Evolutionary conservation across 2,329 filamentous ascomycete genomes (phyloP).

Genomic region (Phialophora tarda): DNA sequence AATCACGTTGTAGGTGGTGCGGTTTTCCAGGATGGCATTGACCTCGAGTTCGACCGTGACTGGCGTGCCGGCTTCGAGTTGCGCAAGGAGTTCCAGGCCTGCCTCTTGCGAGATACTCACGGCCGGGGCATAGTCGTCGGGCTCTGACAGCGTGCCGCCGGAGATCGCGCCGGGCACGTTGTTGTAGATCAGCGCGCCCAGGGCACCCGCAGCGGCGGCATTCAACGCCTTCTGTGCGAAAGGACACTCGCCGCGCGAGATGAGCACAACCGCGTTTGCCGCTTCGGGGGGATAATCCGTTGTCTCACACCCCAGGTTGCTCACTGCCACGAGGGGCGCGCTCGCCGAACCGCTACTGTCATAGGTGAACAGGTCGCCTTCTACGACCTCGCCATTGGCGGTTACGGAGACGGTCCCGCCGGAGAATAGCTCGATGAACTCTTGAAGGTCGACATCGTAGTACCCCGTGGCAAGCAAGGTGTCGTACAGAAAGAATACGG

Average conservation of each 20-base stretch:
- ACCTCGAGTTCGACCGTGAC: constrained; percentile 50
- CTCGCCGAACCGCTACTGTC: constrained; percentile 69
- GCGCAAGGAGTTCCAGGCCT: constrained; percentile 61
- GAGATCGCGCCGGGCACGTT: constrained; percentile 65
- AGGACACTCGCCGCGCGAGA: constrained; percentile 69
- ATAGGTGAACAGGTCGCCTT: constrained; percentile 65
- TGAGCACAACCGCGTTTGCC: constrained; percentile 70
- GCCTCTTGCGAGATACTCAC: constrained; percentile 68
- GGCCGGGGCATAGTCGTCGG: constrained; percentile 66
- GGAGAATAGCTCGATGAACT: constrained; percentile 57
- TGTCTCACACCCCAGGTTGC: constrained; percentile 64
- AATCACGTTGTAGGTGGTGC: constrained; percentile 62
- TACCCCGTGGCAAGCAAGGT: constrained; percentile 54
- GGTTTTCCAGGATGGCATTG: constrained; percentile 53
- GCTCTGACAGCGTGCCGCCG: constrained; percentile 70
- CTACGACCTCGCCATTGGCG: constrained; percentile 62
- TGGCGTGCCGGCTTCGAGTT: constrained; percentile 55
- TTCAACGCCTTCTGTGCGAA: constrained; percentile 54
- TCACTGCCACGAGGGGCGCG: constrained; percentile 62
- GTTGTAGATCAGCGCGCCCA: constrained; percentile 77
- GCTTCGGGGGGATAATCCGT: constrained; percentile 65
- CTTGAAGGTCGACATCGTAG: constrained; percentile 56
- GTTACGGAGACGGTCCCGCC: constrained; percentile 43
- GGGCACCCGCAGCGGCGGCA: constrained; percentile 71
- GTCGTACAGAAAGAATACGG: constrained; percentile 66